Percentiles rank a stretch among this genome's conserved stretches.
Conservation (phyloP, 192 early-diverging fungal species). For the Backusella liffmaniae region DNA sequence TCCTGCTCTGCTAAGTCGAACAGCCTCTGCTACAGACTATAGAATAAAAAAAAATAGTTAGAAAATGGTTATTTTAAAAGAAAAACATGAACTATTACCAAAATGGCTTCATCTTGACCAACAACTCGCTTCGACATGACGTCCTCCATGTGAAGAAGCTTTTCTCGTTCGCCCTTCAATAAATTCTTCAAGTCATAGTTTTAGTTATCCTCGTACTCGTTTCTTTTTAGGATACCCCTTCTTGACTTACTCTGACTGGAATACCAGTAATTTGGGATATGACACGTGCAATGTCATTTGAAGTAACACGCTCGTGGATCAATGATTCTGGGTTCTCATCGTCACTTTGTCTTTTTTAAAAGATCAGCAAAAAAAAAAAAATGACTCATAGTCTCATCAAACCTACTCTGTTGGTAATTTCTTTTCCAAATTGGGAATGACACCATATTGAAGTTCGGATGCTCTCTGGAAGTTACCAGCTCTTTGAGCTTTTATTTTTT, state of each 20-base stretch:
- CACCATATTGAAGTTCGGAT: conserved; percentile 76
- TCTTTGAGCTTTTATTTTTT: conserved; percentile 51
- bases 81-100: conserved; percentile 17
- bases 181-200: conserved; percentile 33
- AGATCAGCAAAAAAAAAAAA: background rate
- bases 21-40: conserved; percentile 84
- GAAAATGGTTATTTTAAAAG: background rate
- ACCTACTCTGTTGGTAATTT: conserved; percentile 54
- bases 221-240: background rate
- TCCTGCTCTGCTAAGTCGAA: conserved; percentile 85
- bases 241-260: conserved; percentile 59
- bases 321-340: conserved; percentile 50
- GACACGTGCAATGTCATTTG: conserved; percentile 74
- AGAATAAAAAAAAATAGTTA: background rate
- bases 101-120: conserved; percentile 89
- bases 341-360: background rate
- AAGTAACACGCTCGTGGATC: conserved; percentile 78
- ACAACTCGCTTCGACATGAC: conserved; percentile 60
- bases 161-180: conserved; percentile 66
- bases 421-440: conserved; percentile 71
- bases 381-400: no score
- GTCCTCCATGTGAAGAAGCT: conserved; percentile 72
- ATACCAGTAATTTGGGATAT: conserved; percentile 78
- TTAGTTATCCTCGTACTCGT: background rate
- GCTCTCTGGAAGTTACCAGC: conserved; percentile 70